A percentile compares a stretch with the other conserved stretches of the same genome.
phyloP scores from a whole-genome alignment of 208 protist species.

The Trypanosoma theileri region DNA sequence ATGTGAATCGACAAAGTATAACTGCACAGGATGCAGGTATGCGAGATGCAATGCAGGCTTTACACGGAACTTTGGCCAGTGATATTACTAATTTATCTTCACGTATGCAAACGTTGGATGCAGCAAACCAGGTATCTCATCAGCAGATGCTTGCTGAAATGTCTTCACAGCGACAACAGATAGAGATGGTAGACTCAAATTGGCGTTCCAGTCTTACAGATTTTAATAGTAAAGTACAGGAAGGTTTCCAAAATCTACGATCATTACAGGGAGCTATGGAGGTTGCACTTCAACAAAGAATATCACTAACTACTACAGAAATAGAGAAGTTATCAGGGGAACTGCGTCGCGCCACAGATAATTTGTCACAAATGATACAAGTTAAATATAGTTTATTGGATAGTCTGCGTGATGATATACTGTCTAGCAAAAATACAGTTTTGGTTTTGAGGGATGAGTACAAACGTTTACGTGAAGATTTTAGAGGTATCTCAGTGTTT shows the following conservation, averaged over 20 bases:
- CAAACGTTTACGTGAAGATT: slow-evolving; percentile 41
- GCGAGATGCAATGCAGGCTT: slow-evolving; percentile 45
- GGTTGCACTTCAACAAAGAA: slow-evolving; percentile 34
- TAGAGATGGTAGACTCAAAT: slow-evolving; percentile 73
- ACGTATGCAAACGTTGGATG: slow-evolving; percentile 61
- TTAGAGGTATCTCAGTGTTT: slow-evolving; percentile 40
- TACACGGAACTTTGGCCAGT: slow-evolving; percentile 43
- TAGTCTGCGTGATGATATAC: slow-evolving; percentile 31
- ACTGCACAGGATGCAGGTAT: slow-evolving; percentile 34
- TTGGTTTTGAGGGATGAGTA: slow-evolving; percentile 37
- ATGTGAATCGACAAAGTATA: slow-evolving; percentile 36
- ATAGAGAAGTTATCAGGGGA: slow-evolving; percentile 38
- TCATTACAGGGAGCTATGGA: slow-evolving; percentile 36
- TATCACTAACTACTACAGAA: slow-evolving; percentile 25
- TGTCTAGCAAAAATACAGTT: slow-evolving; percentile 33
- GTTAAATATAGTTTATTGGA: slow-evolving; percentile 32
- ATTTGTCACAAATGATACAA: slow-evolving; percentile 5
- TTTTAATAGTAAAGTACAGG: slow-evolving; percentile 46
- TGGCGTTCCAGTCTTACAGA: slow-evolving; percentile 77
- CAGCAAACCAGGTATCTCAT: slow-evolving; percentile 47
- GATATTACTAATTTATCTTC: slow-evolving; percentile 65
- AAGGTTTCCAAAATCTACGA: slow-evolving; percentile 28
- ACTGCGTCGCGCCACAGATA: slow-evolving; percentile 23
- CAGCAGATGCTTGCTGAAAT: slow-evolving; percentile 74
- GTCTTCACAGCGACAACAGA: slow-evolving; percentile 61